These are phyloP conservation scores for Zymoseptoria pseudotritici DNA, from an alignment of 2,329 filamentous ascomycete species.

Conservation along the genomic window DNA sequence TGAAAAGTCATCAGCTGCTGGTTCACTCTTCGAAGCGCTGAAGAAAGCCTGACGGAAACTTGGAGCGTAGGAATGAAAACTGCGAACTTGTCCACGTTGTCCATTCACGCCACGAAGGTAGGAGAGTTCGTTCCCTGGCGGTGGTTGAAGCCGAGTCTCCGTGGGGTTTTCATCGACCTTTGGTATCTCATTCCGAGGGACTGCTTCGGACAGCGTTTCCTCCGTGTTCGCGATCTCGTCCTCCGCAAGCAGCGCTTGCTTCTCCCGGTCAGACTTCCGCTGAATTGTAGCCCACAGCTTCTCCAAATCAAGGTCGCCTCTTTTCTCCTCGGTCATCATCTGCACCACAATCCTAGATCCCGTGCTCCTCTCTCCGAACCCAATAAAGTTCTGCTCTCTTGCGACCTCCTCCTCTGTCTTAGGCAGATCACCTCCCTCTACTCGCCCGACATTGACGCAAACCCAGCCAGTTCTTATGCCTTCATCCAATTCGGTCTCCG, in stretches of 20 bases:
- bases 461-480: constrained; percentile 93
- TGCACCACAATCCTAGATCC: constrained; percentile 61
- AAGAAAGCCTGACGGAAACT: background rate
- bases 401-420: constrained; percentile 31
- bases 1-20: background rate
- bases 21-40: background rate
- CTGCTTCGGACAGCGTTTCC: background rate
- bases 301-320: constrained; percentile 60
- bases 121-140: constrained; percentile 3
- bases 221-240: background rate
- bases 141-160: background rate
- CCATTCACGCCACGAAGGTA: constrained; percentile 1
- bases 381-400: constrained; percentile 55
- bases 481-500: constrained; percentile 61
- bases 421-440: constrained; percentile 61
- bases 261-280: constrained; percentile 18
- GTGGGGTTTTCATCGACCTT: background rate
- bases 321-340: constrained; percentile 64
- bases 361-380: constrained; percentile 58
- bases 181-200: background rate
- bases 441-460: constrained; percentile 77
- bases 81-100: background rate
- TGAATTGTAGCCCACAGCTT: constrained; percentile 47
- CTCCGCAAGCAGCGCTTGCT: constrained; percentile 9
- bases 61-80: background rate